Evolutionary conservation across 768 basidiomycete species (phyloP).

Genomic region (Amanita inopinata): DNA sequence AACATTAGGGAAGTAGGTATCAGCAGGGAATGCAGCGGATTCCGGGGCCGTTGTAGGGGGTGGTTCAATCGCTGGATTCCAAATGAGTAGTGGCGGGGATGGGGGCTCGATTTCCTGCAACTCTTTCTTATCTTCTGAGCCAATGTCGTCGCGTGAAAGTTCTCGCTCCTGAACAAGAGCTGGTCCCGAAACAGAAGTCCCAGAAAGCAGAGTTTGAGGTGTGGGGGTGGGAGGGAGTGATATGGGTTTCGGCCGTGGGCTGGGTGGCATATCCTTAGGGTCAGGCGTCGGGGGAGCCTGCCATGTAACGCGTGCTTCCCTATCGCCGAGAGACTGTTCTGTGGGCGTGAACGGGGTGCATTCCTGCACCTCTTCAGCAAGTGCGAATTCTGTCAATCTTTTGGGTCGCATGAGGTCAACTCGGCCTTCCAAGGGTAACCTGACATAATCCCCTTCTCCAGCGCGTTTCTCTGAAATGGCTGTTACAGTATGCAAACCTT

Average conservation of each 20-base stretch:
- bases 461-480: conserved; percentile 13
- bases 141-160: not conserved
- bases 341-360: conserved; percentile 7
- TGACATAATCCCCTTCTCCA: conserved; percentile 67
- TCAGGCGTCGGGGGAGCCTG: conserved; percentile 51
- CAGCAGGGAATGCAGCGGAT: conserved; percentile 51
- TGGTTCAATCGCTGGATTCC: conserved; percentile 75
- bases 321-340: conserved; percentile 14
- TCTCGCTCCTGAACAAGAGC: not conserved
- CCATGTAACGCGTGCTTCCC: conserved; percentile 32
- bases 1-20: conserved; percentile 73
- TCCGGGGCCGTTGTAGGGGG: conserved; percentile 58
- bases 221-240: conserved; percentile 43
- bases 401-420: conserved; percentile 75
- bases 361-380: conserved; percentile 10
- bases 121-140: conserved; percentile 17
- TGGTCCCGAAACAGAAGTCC: not conserved
- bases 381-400: conserved; percentile 12
- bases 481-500: conserved; percentile 36
- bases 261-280: conserved; percentile 50
- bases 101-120: too few relatives aligned
- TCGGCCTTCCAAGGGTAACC: conserved; percentile 80
- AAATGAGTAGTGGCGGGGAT: conserved; percentile 60
- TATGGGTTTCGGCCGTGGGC: conserved; percentile 40
- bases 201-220: conserved; percentile 12